Base-by-base conservation (phyloP, 2,329 filamentous ascomycete genomes). In the Aspergillus persii region DNA sequence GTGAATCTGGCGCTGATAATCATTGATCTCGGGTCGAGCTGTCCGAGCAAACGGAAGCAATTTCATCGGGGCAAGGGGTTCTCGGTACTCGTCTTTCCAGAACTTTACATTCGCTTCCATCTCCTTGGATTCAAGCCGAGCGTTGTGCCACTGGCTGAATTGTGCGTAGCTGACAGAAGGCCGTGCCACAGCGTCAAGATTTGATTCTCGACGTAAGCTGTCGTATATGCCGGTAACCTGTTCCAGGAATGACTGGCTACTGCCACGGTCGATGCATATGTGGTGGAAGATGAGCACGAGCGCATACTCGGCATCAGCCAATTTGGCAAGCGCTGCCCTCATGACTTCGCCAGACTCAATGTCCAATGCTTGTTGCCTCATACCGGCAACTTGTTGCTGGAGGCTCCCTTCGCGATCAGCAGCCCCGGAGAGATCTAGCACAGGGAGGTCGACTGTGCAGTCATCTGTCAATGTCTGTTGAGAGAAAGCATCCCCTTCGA, bases 261-360 rank as follows among this genome's bases (percentile, higher is more conserved):
- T 51, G n/a, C 33, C 54, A 3, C 48, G 36, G 39, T 57, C 54
- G 8, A 41, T 57, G 12, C 26, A 41, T 9, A 57, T 57, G 49
- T 57, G 54, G 26, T 57, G 54, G 15, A 57, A 44, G 27, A 51
- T 57, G 36, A 51, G 33, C 18, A 57, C 48, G 11, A 51, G 33
- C 9, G 48, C 54, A 47, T 51, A 52, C 23, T 52, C 30, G 7
- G 9, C 36, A n/a, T 36, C 47, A 9, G 48, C 48, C 36, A 51
- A 18, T 29, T 52, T 57, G 12, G 41, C 48, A 2, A 57, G 33
- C 12, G 54, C n/a, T 11, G 39, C 33, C 8, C 47, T 27, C 26
- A 57, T 52, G 26, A 52, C 15, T 30, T 52, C n/a, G 4, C 54
- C 54, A 12, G 29, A 11, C 50, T 57, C 54, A 51, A 57, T 57